Base-by-base conservation (phyloP, 257 asterid genomes). In the Solanum sejunctum region DNA sequence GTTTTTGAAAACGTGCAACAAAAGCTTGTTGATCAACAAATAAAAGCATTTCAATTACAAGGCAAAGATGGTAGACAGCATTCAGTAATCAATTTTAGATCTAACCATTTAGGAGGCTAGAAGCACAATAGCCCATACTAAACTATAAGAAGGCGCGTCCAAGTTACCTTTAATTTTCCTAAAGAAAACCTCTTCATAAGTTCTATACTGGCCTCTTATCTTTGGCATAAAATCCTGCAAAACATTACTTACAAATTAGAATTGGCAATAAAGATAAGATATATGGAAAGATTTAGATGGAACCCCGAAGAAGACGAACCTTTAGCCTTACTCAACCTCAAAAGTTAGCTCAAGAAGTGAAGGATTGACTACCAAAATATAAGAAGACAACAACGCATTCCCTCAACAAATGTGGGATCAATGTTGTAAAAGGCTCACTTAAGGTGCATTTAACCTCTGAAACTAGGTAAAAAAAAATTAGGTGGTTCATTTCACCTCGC, bases 121-220 rank as follows among this genome's bases (percentile, higher is more conserved):
- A 51, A 51, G 47, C 64, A 77, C 23, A 77, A 51, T 23, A 23
- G 63, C 52, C 82, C 45, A 77, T 52, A 49, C n/a, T 51, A 77
- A 20, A 80, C 21, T 60, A 69, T 64, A 66, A 15, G 54, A 10
- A 73, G 57, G 73, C 39, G 16, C 52, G 54, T 21, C 13, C 85
- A 39, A 60, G 23, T 66, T 82, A 95, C 98, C 97, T 95, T 93
- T 93, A 84, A 90, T 84, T 90, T 88, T 90, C 86, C 87, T 58
- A 87, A 96, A 86, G 86, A 95, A 95, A 75, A 93, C 94, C 17
- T 89, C 97, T 89, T 95, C 99, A 41, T 92, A 93, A 77, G 92
- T 82, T 88, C 88, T 86, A 88, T 91, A 94, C 66, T 90, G 90
- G 87, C 90, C 77, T 85, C 89, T 88, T 58, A 96, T 86, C 87